Evolutionary conservation across 352 stramenopile genomes (phyloP), one percentile per base, ranked within the genome.

Genomic region (Phytophthora constricta): DNA sequence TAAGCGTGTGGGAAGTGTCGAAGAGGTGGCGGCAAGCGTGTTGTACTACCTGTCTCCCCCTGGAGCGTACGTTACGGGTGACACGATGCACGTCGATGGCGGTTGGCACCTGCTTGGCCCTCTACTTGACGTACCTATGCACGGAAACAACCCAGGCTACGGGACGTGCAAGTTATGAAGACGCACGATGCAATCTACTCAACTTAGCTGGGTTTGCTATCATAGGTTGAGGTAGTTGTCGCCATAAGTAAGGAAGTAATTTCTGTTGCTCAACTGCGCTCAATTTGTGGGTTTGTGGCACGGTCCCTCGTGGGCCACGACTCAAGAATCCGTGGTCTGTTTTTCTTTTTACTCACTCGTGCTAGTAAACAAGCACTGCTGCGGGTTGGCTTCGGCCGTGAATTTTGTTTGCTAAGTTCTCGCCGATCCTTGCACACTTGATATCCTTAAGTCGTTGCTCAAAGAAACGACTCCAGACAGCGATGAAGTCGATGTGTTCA

Each of bases 1-100:
- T 31, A 94, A 97, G 65, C 82, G 96, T 41, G 90, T 98, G 43
- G 93, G 92, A 46, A 97, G 82, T 31, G 79, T 95, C 20, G 84
- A 98, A 67, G 95, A 98, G 66, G 85, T 98, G 22, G 84, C 86
- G 31, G 89, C 84, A 11, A 83, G 84, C n/a, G 91, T 97, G n/a
- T 67, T 94, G 20, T 98, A 96, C 78, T 87, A 98, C 59, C 73
- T 98, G 42, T 93, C 84, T 19, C 91, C 96, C 51, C 92, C 89
- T 1, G 84, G 91, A 5, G 80, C 84, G 10, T 98, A 98, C 74
- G 87, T 97, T 16, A 98, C 94, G 10, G 95, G 94, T 27, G 85
- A 81, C 47, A 95, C 90, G 3, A 76, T 97, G 53, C 79, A 87
- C 63, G 89, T 98, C 9, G 93, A 98, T 72, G 93, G 95, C 45